These are phyloP conservation scores for Trichomonascus vanleenenianus DNA, from an alignment of 805 yeast genomes.

Conservation along the genomic window DNA sequence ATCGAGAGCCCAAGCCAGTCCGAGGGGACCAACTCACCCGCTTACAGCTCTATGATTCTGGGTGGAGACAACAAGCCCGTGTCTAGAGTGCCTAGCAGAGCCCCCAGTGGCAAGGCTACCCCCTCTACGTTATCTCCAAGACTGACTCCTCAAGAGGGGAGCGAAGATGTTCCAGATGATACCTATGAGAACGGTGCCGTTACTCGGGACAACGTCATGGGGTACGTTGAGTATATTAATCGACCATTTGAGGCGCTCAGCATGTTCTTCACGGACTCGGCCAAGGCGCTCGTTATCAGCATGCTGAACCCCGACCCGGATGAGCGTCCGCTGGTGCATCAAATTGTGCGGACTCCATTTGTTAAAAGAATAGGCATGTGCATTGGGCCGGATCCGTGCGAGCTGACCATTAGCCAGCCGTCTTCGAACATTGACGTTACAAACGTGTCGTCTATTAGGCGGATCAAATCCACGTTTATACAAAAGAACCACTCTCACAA, in stretches of 20 bases:
- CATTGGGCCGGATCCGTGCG: slow-evolving; percentile 9
- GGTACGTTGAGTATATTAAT: too few species aligned
- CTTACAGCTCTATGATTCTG: neutral
- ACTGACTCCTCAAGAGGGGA: neutral
- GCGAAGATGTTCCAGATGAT: neutral
- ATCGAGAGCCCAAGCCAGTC: neutral
- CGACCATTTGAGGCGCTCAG: too few species aligned
- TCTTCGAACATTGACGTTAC: slow-evolving; percentile 4
- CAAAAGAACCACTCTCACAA: slow-evolving; percentile 11
- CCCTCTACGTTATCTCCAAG: neutral
- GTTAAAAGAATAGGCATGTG: slow-evolving; percentile 17
- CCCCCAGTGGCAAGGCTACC: too few species aligned
- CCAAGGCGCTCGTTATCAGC: slow-evolving; percentile 14
- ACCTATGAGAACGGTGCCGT: neutral
- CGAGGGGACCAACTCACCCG: neutral
- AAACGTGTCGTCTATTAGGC: slow-evolving; percentile 4
- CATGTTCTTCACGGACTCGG: slow-evolving; percentile 6
- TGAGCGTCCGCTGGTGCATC: slow-evolving; percentile 12
- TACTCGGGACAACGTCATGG: neutral
- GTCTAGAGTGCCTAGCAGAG: too few species aligned
- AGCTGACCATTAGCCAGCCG: neutral
- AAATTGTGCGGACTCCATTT: slow-evolving; percentile 10
- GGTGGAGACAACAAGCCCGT: neutral
- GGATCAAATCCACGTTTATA: slow-evolving; percentile 7
- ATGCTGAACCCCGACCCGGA: slow-evolving; percentile 18